Base-by-base conservation (phyloP, 176 grass and related monocot genomes). In the Paspalum notatum region DNA sequence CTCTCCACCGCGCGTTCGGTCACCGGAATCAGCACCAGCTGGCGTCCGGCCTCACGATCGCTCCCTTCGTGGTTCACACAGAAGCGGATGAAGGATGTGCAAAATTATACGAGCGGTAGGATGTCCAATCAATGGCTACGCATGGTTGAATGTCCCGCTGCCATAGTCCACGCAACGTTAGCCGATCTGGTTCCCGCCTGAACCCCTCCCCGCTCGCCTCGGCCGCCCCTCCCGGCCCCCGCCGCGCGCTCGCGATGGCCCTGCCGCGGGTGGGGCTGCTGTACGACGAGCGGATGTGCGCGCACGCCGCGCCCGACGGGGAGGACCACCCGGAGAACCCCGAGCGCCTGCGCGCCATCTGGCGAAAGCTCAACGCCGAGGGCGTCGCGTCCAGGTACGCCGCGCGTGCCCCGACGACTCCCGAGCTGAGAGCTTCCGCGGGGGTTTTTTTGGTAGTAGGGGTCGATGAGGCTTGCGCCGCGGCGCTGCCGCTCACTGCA, bases 241-340 rank as follows among this genome's bases (percentile, higher is more conserved):
- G 43, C 43, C 42, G 45, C 44, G 55, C 8, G 46, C 54, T 77
- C 62, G 22, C 24, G 58, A 2, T 41, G 41, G 54, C 60, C 21
- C 45, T 57, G 48, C 26, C 82, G 22, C 62, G 45, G 71, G 91
- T 98, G 37, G 95, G 92, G 47, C 82, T 98, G 21, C 78, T 98
- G 15, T 98, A 98, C 86, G 96, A 98, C 84, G 90, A 98, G 18
- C 52, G 96, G 90, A 98, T 98, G 96, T 93, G 92, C 88, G 64
- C 65, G 61, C 96, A 98, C 88, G 84, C 83, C 75, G 89, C 88
- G 25, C 90, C 90, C 2, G 77, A 95, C 24, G 86, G 92, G 22
- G 88, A 89, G 78, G 62, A 71, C 4, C 95, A 98, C 40, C 90
- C 90, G 52, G 95, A 98, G 81, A 91, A 85, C 38, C 92, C 96